Conservation (phyloP, 495 filamentous ascomycete species). For the Xylaria scruposa region DNA sequence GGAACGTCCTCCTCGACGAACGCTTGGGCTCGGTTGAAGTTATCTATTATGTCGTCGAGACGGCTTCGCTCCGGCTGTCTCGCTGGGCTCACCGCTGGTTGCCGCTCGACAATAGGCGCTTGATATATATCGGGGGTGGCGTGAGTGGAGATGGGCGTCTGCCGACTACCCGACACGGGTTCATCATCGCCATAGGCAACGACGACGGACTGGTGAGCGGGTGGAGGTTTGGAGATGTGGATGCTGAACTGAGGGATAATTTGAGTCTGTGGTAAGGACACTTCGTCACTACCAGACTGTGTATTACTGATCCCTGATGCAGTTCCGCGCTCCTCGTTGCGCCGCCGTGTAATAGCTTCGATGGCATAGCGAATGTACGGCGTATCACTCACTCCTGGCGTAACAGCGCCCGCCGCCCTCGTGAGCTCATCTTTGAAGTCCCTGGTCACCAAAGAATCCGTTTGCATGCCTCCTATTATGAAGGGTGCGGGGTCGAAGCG, state of each 20-base stretch:
- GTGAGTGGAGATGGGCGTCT: constrained; percentile 20
- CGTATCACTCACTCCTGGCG: constrained; percentile 55
- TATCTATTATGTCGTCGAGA: constrained; percentile 1
- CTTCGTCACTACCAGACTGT: constrained; percentile 40
- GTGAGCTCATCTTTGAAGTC: constrained; percentile 53
- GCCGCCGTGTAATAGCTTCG: constrained; percentile 50
- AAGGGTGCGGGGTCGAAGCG: constrained; percentile 43
- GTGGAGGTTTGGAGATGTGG: constrained; percentile 25
- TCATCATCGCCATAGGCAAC: background rate
- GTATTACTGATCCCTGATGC: constrained; percentile 33
- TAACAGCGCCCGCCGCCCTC: constrained; percentile 52
- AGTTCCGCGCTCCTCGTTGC: constrained; percentile 35
- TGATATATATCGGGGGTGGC: constrained; percentile 16
- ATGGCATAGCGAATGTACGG: constrained; percentile 57
- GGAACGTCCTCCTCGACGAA: constrained; percentile 2
- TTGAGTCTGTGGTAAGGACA: constrained; percentile 24
- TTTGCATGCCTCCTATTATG: constrained; percentile 38
- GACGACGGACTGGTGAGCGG: constrained; percentile 26
- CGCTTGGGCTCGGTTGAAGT: constrained; percentile 17
- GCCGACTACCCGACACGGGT: constrained; percentile 16
- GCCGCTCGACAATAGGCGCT: constrained; percentile 1
- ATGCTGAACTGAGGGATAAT: constrained; percentile 32
- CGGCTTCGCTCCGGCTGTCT: constrained; percentile 4
- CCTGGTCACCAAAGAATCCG: constrained; percentile 40
- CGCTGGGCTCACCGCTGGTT: background rate